These are phyloP conservation scores for Cladosporium sp. DNA, from an alignment of 2,329 filamentous ascomycete species.

Conservation along the genomic window DNA sequence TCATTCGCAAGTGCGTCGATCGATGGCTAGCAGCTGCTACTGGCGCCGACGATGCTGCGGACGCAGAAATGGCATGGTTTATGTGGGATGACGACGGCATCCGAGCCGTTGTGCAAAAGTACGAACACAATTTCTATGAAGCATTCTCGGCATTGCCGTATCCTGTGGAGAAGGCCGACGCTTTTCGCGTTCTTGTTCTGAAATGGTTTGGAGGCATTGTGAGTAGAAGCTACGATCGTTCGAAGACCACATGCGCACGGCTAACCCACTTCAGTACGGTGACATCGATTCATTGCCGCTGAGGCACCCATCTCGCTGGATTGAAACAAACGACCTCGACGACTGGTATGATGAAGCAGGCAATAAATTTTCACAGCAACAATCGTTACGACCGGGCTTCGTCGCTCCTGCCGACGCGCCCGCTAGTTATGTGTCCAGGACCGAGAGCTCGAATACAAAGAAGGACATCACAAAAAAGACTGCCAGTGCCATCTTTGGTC, in stretches of 20 bases:
- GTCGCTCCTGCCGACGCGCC: not conserved
- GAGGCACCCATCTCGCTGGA: not conserved
- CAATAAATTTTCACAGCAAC: not conserved
- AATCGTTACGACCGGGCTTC: not conserved
- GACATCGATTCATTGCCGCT: not conserved
- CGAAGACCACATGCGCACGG: not conserved
- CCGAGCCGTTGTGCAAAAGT: constrained; percentile 1
- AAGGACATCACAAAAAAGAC: not conserved
- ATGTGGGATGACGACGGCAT: constrained; percentile 12
- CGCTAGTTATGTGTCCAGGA: not conserved
- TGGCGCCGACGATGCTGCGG: not conserved
- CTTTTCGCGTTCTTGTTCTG: constrained; percentile 5
- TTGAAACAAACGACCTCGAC: not conserved
- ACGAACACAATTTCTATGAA: not conserved
- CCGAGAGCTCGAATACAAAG: not conserved
- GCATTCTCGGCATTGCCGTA: constrained; percentile 9
- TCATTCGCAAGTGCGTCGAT: not conserved
- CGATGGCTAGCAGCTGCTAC: not conserved
- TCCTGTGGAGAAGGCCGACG: constrained; percentile 12
- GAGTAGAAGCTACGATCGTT: not conserved
- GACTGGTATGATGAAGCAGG: not conserved
- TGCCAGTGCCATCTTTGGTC: constrained; percentile 10
- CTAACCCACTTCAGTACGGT: not conserved
- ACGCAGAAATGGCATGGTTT: constrained; percentile 13
- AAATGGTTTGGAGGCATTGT: constrained; percentile 15